Conservation (phyloP, 306 rosid genomes). For the Inga laurina region DNA sequence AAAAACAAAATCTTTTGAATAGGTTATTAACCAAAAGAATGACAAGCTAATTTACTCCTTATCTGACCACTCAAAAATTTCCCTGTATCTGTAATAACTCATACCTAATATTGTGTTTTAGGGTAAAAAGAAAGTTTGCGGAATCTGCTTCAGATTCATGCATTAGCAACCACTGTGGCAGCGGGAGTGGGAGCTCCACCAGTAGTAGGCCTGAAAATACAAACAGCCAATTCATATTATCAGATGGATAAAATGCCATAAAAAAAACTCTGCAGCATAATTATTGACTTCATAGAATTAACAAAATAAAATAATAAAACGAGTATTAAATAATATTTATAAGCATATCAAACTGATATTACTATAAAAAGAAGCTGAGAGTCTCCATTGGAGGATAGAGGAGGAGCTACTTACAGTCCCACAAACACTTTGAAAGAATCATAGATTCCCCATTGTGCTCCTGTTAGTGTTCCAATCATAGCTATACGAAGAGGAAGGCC, state of each 20-base stretch:
- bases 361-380: neutral
- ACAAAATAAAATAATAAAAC: neutral
- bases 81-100: neutral
- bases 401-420: conserved; percentile 45
- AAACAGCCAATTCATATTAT: neutral
- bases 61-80: neutral
- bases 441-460: conserved; percentile 49
- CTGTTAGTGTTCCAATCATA: conserved; percentile 57
- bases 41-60: no score
- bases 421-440: conserved; percentile 50
- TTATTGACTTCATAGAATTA: neutral
- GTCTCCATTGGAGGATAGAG: neutral
- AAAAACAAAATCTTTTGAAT: no score
- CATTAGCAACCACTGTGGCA: conserved; percentile 13
- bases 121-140: neutral
- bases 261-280: neutral
- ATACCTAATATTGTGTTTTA: neutral
- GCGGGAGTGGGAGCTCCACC: conserved; percentile 37
- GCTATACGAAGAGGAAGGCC: conserved; percentile 55
- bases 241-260: neutral
- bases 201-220: conserved; percentile 45
- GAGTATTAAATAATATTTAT: neutral
- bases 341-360: neutral
- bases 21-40: no score
- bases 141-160: conserved; percentile 17